A percentile compares a stretch with the other conserved stretches of the same genome.
phyloP scores from a whole-genome alignment of 2,329 filamentous ascomycete species.

The Aspergillus pseudoviridinutans region DNA sequence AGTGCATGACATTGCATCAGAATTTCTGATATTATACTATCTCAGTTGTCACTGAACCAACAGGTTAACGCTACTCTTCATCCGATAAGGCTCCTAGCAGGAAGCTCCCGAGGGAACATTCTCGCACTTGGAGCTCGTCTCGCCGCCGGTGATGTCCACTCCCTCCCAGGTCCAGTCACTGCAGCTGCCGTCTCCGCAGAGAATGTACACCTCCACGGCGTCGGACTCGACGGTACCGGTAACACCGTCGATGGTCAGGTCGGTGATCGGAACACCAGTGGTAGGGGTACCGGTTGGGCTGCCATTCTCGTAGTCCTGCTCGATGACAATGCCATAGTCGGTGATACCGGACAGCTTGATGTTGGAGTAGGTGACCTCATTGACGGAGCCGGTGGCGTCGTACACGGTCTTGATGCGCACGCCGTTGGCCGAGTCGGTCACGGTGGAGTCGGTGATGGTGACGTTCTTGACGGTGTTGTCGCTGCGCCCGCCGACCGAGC shows the following conservation, averaged over 20 bases:
- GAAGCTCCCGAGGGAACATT: conserved; percentile 38
- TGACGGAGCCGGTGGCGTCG: conserved; percentile 50
- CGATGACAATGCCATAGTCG: conserved; percentile 54
- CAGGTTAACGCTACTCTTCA: neutral
- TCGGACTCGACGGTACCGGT: conserved; percentile 33
- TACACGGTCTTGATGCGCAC: conserved; percentile 57
- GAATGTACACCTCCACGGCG: conserved; percentile 48
- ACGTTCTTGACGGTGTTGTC: conserved; percentile 55
- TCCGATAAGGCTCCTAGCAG: conserved; percentile 21
- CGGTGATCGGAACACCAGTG: conserved; percentile 39
- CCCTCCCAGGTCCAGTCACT: conserved; percentile 52
- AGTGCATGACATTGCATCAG: no score
- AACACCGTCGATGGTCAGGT: conserved; percentile 34
- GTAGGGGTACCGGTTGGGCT: conserved; percentile 38
- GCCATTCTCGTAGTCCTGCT: conserved; percentile 56
- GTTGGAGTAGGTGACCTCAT: conserved; percentile 50
- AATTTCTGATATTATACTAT: no score
- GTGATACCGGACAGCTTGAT: conserved; percentile 51
- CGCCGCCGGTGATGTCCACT: conserved; percentile 51
- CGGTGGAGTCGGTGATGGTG: conserved; percentile 46
- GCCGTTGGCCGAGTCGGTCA: conserved; percentile 53
- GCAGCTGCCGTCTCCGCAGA: conserved; percentile 53
- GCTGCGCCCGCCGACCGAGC: conserved; percentile 54
- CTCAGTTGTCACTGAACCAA: no score
- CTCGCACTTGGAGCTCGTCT: conserved; percentile 39